These are phyloP conservation scores for Rugonectria rugulosa DNA, from an alignment of 2,329 filamentous ascomycete species.

Conservation along the genomic window DNA sequence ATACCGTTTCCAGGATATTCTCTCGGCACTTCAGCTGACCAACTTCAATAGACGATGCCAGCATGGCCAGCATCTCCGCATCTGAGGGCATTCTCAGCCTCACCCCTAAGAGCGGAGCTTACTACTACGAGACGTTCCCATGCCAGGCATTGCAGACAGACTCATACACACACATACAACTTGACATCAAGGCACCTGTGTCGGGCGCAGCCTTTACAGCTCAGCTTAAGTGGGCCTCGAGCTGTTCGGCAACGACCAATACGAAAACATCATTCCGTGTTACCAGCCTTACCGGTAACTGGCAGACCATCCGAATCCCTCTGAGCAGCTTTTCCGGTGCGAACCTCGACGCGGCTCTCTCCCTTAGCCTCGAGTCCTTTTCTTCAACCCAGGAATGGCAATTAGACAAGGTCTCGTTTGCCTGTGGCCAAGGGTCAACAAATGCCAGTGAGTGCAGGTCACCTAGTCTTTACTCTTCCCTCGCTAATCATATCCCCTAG, in stretches of 20 bases:
- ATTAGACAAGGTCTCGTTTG: slow-evolving; percentile 56
- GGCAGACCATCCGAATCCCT: slow-evolving; percentile 59
- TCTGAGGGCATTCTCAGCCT: slow-evolving; percentile 56
- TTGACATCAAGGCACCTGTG: slow-evolving; percentile 34
- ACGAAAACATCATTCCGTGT: slow-evolving; percentile 54
- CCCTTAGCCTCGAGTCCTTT: slow-evolving; percentile 53
- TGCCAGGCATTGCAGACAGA: slow-evolving; percentile 55
- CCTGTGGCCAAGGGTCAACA: slow-evolving; percentile 43
- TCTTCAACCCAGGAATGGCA: slow-evolving; percentile 47
- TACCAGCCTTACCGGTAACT: slow-evolving; percentile 56
- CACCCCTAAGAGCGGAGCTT: slow-evolving; percentile 55
- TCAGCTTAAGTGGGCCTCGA: slow-evolving; percentile 50
- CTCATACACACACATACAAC: slow-evolving; percentile 55
- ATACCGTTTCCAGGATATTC: background rate
- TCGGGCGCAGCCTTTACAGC: slow-evolving; percentile 37
- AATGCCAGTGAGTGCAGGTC: slow-evolving; percentile 18
- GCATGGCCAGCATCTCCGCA: slow-evolving; percentile 52
- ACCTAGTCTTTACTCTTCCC: background rate
- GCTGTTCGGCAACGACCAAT: slow-evolving; percentile 50
- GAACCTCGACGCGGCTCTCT: slow-evolving; percentile 56
- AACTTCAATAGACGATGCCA: slow-evolving; percentile 53
- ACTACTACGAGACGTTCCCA: slow-evolving; percentile 62
- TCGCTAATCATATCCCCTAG: background rate
- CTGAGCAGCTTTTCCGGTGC: slow-evolving; percentile 57
- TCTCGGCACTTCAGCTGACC: slow-evolving; percentile 10